A percentile compares a stretch with the other conserved stretches of the same genome.
phyloP scores from a whole-genome alignment of 2,329 filamentous ascomycete species.

The Sporothrix euskadiensis region DNA sequence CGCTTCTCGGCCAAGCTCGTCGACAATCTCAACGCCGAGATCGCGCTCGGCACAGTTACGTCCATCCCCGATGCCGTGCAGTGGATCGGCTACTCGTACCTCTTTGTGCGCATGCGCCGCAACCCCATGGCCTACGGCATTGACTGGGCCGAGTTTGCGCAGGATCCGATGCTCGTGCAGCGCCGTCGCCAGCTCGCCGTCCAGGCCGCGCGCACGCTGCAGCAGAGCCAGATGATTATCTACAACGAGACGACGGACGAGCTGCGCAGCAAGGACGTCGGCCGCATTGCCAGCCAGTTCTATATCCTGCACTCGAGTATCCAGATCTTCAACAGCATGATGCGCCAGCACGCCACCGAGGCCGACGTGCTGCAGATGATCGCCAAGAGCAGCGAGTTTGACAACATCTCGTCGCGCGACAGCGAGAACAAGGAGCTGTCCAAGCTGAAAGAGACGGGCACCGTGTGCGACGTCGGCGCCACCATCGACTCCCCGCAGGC shows the following conservation, averaged over 20 bases:
- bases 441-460: conserved; percentile 67
- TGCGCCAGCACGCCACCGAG: conserved; percentile 81
- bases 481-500: conserved; percentile 70
- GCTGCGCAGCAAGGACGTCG: conserved; percentile 89
- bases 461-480: conserved; percentile 79
- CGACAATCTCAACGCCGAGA: conserved; percentile 95
- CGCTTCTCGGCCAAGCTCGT: conserved; percentile 90
- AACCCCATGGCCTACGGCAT: conserved; percentile 93
- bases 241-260: conserved; percentile 95
- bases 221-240: conserved; percentile 97
- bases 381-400: conserved; percentile 95
- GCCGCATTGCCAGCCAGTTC: conserved; percentile 94
- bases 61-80: conserved; percentile 91
- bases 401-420: conserved; percentile 92
- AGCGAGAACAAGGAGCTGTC: conserved; percentile 86
- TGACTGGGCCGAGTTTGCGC: conserved; percentile 84
- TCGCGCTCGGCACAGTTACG: conserved; percentile 89
- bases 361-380: conserved; percentile 95
- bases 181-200: conserved; percentile 82
- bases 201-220: conserved; percentile 81
- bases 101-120: conserved; percentile 94
- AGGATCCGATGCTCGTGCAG: conserved; percentile 86
- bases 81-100: conserved; percentile 96
- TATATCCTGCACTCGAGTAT: conserved; percentile 94
- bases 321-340: conserved; percentile 94